Conservation (phyloP, 2,329 filamentous ascomycete genomes). For the Conoideocrella luteorostrata region DNA sequence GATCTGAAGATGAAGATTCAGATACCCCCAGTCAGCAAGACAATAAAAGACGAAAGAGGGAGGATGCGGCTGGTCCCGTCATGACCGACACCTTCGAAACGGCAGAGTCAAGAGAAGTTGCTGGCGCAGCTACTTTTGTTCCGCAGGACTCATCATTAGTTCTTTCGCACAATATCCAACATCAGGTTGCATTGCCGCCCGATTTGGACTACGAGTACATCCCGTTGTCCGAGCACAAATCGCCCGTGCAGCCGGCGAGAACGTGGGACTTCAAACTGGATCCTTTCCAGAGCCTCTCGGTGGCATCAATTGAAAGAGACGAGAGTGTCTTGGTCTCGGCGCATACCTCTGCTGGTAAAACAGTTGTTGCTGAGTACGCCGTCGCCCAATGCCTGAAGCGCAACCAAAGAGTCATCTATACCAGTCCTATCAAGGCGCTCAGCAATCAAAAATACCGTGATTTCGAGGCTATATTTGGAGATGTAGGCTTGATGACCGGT, state of each 20-base stretch:
- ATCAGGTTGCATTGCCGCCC: slow-evolving; percentile 91
- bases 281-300: slow-evolving; percentile 92
- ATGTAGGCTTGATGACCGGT: slow-evolving; percentile 96
- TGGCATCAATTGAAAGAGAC: slow-evolving; percentile 89
- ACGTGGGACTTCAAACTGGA: slow-evolving; percentile 87
- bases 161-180: slow-evolving; percentile 93
- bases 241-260: slow-evolving; percentile 79
- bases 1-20: slow-evolving; percentile 28
- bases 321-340: slow-evolving; percentile 96
- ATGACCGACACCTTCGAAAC: slow-evolving; percentile 94
- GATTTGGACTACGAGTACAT: slow-evolving; percentile 92
- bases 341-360: slow-evolving; percentile 96
- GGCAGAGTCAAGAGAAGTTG: slow-evolving; percentile 85
- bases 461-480: slow-evolving; percentile 90
- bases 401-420: slow-evolving; percentile 98
- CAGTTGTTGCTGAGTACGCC: slow-evolving; percentile 95
- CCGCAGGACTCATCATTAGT: slow-evolving; percentile 66
- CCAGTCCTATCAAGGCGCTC: slow-evolving; percentile 95
- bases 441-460: slow-evolving; percentile 99
- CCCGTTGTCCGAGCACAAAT: slow-evolving; percentile 88
- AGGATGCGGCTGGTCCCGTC: slow-evolving; percentile 64
- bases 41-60: slow-evolving; percentile 60
- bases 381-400: slow-evolving; percentile 95
- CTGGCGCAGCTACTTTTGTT: slow-evolving; percentile 64
- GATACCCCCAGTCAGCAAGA: slow-evolving; percentile 43